Evolutionary conservation across 352 stramenopile genomes (phyloP), one percentile per base, ranked within the genome.

Genomic region (Pythium biforme): DNA sequence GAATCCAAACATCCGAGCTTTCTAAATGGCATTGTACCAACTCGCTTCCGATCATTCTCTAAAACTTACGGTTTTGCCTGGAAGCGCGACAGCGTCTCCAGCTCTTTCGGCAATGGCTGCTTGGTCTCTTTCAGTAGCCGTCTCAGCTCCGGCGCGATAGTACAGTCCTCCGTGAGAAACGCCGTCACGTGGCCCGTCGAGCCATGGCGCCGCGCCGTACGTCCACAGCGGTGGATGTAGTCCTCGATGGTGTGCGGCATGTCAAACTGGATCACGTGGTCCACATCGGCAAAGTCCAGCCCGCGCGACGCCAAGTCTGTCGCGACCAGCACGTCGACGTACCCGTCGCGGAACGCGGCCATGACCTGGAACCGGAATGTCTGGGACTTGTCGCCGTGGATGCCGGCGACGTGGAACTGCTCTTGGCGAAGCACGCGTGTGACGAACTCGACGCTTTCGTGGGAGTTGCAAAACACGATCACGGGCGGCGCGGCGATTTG

Each of bases 401-500:
- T 91, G 6, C 97, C 87, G 62, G 98, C 96, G 12, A 95, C 92
- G 47, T 97, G 94, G 63, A 99, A 94, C 59, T 94, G 90, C 62
- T 99, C 97, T 64, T 92, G 97, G 14, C 91, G 72, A 12, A 99
- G 79, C 68, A 99, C 73, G 6, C 86, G 77, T 72, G 92, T 96
- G 12, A 99, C 79, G 22, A 90, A 89, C 45, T 97, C 90, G 3
- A 97, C 97, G 66, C 90, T 90, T 55, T 97, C 90, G 60, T 98
- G 96, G n/a, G 79, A 96, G 59, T 99, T 97, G 46, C 98, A 87
- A 70, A 99, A 99, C 25, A 99, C 82, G 33, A 99, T 77, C 15
- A 98, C 91, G 7, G 96, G 97, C 8, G 96, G 96, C 2, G 80
- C 68, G 14, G 98, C 71, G 14, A 89, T 95, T n/a, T 72, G 3